A percentile compares a stretch with the other conserved stretches of the same genome.
Conservation (phyloP, 2,329 filamentous ascomycete species). For the Pseudogymnoascus sp. region DNA sequence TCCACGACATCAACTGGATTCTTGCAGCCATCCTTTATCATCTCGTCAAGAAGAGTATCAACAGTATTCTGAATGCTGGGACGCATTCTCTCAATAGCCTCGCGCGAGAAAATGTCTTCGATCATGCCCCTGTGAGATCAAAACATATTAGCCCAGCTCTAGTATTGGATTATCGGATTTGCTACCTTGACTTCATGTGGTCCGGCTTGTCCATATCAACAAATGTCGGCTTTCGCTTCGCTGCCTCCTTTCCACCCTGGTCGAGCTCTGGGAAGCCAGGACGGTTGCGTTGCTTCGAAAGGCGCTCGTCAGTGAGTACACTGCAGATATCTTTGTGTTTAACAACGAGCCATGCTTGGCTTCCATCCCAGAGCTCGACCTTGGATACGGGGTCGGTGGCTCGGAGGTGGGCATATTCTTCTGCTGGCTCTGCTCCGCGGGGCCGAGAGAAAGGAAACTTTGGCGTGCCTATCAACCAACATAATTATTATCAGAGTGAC, state of each 20-base stretch:
- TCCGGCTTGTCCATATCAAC: constrained; percentile 46
- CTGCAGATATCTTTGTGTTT: constrained; percentile 43
- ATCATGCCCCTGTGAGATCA: constrained; percentile 37
- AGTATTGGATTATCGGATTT: not conserved
- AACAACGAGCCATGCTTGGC: constrained; percentile 41
- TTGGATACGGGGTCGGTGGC: constrained; percentile 39
- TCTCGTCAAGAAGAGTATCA: constrained; percentile 36
- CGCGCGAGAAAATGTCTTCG: constrained; percentile 37
- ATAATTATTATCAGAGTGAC: not conserved
- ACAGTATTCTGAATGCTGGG: constrained; percentile 44
- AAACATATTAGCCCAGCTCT: not conserved
- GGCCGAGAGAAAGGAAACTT: constrained; percentile 38
- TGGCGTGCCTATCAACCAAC: constrained; percentile 19
- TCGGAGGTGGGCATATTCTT: constrained; percentile 40
- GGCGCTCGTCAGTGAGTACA: constrained; percentile 39
- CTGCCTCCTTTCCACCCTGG: constrained; percentile 42
- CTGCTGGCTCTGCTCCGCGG: constrained; percentile 36
- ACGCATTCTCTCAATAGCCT: constrained; percentile 36
- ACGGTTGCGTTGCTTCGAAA: constrained; percentile 42
- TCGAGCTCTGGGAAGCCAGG: constrained; percentile 44
- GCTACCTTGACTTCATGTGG: constrained; percentile 40
- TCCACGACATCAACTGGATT: constrained; percentile 41
- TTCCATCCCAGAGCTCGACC: constrained; percentile 43
- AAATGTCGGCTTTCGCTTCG: constrained; percentile 44
- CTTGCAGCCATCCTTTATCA: constrained; percentile 35